Conservation (phyloP, 1,284 basidiomycete species). For the Puccinia polysora region DNA sequence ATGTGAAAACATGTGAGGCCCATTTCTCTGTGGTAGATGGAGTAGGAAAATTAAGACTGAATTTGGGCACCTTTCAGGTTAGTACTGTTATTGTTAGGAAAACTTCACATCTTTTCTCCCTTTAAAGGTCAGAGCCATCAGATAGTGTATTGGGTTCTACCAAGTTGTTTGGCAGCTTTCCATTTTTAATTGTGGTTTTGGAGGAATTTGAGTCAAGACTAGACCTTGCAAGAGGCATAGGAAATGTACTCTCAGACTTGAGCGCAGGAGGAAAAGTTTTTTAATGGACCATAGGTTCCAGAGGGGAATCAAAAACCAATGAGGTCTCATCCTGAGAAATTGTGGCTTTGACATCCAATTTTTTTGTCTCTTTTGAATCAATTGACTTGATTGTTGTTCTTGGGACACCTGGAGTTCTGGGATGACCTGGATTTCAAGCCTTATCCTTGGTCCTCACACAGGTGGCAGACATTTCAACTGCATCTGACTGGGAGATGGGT, state of each 20-base stretch:
- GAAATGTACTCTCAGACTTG: neutral
- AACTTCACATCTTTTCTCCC: no score
- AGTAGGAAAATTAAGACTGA: no score
- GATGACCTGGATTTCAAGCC: constrained; percentile 4
- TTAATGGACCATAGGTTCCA: neutral
- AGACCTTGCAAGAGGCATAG: neutral
- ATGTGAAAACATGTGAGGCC: no score
- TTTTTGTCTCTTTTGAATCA: neutral
- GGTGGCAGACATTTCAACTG: neutral
- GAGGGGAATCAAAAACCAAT: neutral
- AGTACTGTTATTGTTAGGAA: no score
- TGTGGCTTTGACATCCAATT: neutral
- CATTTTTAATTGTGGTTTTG: neutral
- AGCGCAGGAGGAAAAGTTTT: neutral
- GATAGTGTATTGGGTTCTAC: no score
- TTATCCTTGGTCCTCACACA: neutral
- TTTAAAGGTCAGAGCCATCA: no score
- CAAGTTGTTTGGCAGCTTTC: neutral
- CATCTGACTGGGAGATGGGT: no score
- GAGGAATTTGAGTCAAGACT: neutral
- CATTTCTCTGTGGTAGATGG: no score
- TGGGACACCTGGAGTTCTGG: neutral
- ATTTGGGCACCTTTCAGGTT: no score
- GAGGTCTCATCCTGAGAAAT: neutral
- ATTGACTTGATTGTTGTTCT: neutral